Base-by-base conservation (phyloP, 768 basidiomycete genomes). In the Podaxis mareebaensis region DNA sequence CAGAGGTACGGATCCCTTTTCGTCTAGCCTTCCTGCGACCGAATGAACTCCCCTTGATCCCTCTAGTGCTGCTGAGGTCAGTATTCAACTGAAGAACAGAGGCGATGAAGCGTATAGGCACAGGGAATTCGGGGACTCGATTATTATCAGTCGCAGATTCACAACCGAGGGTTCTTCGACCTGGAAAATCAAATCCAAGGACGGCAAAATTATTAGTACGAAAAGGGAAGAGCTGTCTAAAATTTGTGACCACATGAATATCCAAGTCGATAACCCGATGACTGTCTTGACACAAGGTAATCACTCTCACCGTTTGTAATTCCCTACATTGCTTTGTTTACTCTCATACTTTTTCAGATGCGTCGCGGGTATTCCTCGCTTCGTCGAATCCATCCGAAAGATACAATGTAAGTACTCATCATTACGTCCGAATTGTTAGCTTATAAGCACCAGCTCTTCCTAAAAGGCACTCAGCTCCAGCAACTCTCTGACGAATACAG, bases 251-350 rank as follows among this genome's bases (percentile, higher is more conserved):
- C 91, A 95, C 67, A 96, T 97, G 90, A 95, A 95, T 69, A 93
- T 99, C 60, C 95, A 96, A 72, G 93, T 97, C 64, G 95, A 97
- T 72, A 96, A 96, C 70, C 96, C 96, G 1, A 88, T 98, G 87
- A 98, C 93, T 65, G 90, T 99, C 26, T 81, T 96, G 49, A 95
- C 93, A 0, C 93, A 95, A 81, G 92, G 90, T 83, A 65, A 12
- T n/a, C 26, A 20, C 53, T 46, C 24, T 42, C 52, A 78, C 72
- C 76, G 68, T 71, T 76, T 65, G 74, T 12, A 13, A 24, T 24
- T 26, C 4, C 11, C 26, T 8, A 13, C 15, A 20, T 44, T 15
- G 13, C n/a, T 51, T 51, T 51, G 48, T 24, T 24, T 51, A 24
- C 20, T 20, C 7, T 46, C 15, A 7, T 13, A 20, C 49, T 22